phyloP scores from a whole-genome alignment of 768 basidiomycete species.

The Pleurotus pulmonarius region DNA sequence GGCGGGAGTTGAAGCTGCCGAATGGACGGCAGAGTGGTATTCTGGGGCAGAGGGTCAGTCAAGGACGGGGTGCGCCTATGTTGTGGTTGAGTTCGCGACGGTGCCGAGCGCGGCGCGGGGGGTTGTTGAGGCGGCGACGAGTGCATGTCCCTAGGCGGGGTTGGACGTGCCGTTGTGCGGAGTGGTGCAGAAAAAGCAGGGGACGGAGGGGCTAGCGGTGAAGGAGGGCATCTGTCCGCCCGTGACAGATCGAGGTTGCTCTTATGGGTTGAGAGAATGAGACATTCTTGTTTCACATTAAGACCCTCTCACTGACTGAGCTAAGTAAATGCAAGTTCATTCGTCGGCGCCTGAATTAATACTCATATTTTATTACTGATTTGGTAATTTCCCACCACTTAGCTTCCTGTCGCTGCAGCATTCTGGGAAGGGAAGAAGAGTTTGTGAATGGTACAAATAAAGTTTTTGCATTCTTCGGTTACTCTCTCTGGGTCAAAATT shows the following conservation, averaged over 20 bases:
- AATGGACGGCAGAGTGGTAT: constrained; percentile 58
- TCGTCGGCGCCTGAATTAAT: neutral
- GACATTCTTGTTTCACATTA: neutral
- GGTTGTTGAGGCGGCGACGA: constrained; percentile 6
- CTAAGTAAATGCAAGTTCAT: neutral
- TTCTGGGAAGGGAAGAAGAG: neutral
- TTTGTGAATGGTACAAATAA: neutral
- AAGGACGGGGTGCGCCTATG: constrained; percentile 16
- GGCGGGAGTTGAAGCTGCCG: constrained; percentile 61
- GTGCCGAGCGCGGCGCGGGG: neutral
- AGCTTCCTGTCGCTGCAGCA: neutral
- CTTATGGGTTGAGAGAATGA: constrained; percentile 2
- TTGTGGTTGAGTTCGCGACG: constrained; percentile 15
- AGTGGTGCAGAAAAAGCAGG: neutral
- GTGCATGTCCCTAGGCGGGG: neutral
- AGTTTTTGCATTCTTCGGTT: neutral
- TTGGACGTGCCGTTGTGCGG: neutral
- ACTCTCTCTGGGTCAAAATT: too few species aligned
- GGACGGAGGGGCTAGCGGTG: neutral
- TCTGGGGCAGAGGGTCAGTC: constrained; percentile 22
- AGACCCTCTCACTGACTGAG: neutral
- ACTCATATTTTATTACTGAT: neutral
- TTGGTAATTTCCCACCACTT: neutral
- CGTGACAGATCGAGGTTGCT: constrained; percentile 6
- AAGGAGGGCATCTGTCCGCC: constrained; percentile 4